phyloP scores from a whole-genome alignment of 306 rosid genomes.

The Vicia villosa region DNA sequence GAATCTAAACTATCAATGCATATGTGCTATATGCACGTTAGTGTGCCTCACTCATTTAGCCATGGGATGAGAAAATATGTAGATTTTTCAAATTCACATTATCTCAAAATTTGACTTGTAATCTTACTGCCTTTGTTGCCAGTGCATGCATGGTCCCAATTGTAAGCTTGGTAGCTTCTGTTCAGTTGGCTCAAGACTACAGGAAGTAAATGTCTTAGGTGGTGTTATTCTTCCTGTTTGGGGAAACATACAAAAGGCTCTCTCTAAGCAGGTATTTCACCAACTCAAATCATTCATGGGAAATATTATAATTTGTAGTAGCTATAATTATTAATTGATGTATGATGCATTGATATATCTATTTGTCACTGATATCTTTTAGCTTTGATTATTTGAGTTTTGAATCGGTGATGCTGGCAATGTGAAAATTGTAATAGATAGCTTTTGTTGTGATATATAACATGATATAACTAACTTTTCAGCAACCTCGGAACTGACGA shows the following conservation, averaged over 20 bases:
- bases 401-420: background rate
- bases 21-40: constrained; percentile 6
- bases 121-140: constrained; percentile 43
- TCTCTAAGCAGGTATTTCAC: constrained; percentile 78
- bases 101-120: constrained; percentile 10
- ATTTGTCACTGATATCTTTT: constrained; percentile 20
- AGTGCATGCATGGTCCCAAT: constrained; percentile 99
- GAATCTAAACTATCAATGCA: background rate
- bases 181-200: constrained; percentile 89
- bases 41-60: constrained; percentile 3
- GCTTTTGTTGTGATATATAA: constrained; percentile 18
- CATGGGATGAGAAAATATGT: background rate
- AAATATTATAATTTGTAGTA: background rate
- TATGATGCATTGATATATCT: background rate
- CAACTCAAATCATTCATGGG: constrained; percentile 14
- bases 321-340: background rate
- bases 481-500: background rate
- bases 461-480: background rate
- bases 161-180: constrained; percentile 85
- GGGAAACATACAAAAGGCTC: constrained; percentile 89
- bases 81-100: constrained; percentile 12
- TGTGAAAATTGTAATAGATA: constrained; percentile 2
- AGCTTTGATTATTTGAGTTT: constrained; percentile 10
- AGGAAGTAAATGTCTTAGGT: constrained; percentile 90
- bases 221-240: constrained; percentile 99